phyloP scores from a whole-genome alignment of 768 basidiomycete species.

The Lactarius vividus region DNA sequence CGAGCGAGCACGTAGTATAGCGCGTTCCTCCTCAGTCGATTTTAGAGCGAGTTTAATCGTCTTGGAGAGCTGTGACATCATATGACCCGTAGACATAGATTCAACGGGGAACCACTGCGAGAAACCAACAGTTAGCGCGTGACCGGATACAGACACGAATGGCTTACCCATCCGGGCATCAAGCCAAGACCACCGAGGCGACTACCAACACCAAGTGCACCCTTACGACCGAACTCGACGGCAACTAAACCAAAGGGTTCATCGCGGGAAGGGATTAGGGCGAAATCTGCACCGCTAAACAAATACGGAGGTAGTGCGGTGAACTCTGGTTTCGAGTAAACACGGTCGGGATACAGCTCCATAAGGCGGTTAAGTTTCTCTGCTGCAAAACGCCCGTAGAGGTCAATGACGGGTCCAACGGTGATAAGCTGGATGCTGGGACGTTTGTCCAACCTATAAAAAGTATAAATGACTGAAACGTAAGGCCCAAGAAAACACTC shows the following conservation, averaged over 20 bases:
- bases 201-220: conserved; percentile 92
- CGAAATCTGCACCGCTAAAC: conserved; percentile 94
- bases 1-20: conserved; percentile 88
- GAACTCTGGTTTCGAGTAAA: conserved; percentile 96
- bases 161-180: conserved; percentile 95
- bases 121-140: conserved; percentile 6
- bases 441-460: conserved; percentile 73
- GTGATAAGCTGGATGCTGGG: conserved; percentile 82
- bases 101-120: conserved; percentile 94
- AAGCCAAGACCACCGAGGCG: conserved; percentile 92
- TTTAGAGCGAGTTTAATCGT: conserved; percentile 93
- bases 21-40: conserved; percentile 87
- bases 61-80: conserved; percentile 92
- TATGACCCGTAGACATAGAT: conserved; percentile 87
- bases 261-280: conserved; percentile 92
- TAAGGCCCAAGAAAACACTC: conserved; percentile 35
- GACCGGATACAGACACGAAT: background rate
- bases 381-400: conserved; percentile 93
- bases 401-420: conserved; percentile 92
- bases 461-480: conserved; percentile 20
- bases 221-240: conserved; percentile 95
- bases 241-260: conserved; percentile 96
- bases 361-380: conserved; percentile 91
- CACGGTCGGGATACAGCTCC: conserved; percentile 93
- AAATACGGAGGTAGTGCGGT: conserved; percentile 90